These are phyloP conservation scores for Backusella mclennaniae DNA, from an alignment of 192 early-diverging fungal species.

Conservation along the genomic window DNA sequence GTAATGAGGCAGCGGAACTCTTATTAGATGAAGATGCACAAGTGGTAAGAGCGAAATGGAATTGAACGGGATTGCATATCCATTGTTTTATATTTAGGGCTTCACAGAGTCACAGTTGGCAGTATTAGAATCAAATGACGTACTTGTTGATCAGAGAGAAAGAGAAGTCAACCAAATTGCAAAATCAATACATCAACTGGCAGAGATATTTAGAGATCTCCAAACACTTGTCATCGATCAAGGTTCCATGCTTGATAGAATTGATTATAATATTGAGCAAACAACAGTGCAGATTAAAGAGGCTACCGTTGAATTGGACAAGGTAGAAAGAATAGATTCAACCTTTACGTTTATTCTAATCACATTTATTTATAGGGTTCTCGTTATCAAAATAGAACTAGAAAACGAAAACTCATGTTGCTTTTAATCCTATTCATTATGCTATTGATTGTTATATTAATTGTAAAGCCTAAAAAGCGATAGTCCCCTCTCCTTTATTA, in stretches of 20 bases:
- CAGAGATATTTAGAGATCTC: conserved; percentile 90
- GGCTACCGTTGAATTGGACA: conserved; percentile 79
- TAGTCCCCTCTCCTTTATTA: neutral
- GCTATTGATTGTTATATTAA: conserved; percentile 76
- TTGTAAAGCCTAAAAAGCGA: conserved; percentile 56
- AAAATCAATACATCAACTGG: conserved; percentile 85
- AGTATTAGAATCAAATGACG: conserved; percentile 75
- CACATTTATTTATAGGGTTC: conserved; percentile 52
- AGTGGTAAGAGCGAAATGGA: conserved; percentile 25
- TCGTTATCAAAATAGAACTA: conserved; percentile 76
- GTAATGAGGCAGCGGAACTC: conserved; percentile 30
- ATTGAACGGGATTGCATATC: neutral
- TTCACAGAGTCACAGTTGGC: conserved; percentile 87
- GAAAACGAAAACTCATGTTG: conserved; percentile 84
- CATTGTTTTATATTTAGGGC: conserved; percentile 45
- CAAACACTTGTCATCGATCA: conserved; percentile 98
- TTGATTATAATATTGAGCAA: conserved; percentile 96
- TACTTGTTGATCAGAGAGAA: conserved; percentile 79
- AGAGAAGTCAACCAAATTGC: conserved; percentile 92
- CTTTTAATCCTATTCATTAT: conserved; percentile 75
- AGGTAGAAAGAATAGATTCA: conserved; percentile 41
- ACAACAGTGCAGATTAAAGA: conserved; percentile 75
- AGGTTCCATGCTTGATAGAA: conserved; percentile 93
- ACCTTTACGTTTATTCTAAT: too few relatives aligned
- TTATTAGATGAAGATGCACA: conserved; percentile 39